A percentile compares a stretch with the other conserved stretches of the same genome.
Conservation (phyloP, 2,329 filamentous ascomycete species). For the Alternaria brassicicola region DNA sequence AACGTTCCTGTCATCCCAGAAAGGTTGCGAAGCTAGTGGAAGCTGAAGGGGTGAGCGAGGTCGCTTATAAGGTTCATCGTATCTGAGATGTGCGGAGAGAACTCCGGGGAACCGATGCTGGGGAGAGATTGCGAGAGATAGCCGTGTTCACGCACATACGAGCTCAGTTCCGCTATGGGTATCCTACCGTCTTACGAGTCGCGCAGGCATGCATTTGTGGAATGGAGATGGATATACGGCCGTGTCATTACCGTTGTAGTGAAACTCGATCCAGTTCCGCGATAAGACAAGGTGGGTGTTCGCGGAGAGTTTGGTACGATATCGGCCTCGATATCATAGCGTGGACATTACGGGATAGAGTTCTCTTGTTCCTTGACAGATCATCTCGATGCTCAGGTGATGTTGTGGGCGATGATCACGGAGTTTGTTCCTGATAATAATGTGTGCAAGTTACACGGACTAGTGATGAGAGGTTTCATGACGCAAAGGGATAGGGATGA, state of each 20-base stretch:
- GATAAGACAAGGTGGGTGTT: constrained; percentile 1
- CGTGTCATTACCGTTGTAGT: not conserved
- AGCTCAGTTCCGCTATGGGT: not conserved
- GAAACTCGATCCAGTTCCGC: not conserved
- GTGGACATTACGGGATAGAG: constrained; percentile 2
- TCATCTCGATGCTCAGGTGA: not conserved
- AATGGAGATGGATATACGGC: not conserved
- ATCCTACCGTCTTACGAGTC: not conserved
- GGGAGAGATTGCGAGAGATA: not conserved
- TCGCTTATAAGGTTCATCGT: not conserved
- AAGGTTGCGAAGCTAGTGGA: not conserved
- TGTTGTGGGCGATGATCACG: not conserved
- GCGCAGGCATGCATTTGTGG: constrained; percentile 7
- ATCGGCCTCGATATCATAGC: constrained; percentile 8
- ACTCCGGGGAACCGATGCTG: not conserved
- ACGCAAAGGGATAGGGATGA: not conserved
- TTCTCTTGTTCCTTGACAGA: not conserved
- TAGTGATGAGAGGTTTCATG: not conserved
- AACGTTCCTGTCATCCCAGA: not conserved
- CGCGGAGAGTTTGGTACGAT: constrained; percentile 12
- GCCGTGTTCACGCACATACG: not conserved
- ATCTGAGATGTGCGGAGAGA: not conserved
- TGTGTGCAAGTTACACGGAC: not conserved
- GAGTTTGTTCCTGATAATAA: not conserved
- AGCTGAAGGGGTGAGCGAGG: not conserved